These are phyloP conservation scores for Yamagishiella unicocca DNA, from an alignment of 139 green algal genomes.

Conservation along the genomic window DNA sequence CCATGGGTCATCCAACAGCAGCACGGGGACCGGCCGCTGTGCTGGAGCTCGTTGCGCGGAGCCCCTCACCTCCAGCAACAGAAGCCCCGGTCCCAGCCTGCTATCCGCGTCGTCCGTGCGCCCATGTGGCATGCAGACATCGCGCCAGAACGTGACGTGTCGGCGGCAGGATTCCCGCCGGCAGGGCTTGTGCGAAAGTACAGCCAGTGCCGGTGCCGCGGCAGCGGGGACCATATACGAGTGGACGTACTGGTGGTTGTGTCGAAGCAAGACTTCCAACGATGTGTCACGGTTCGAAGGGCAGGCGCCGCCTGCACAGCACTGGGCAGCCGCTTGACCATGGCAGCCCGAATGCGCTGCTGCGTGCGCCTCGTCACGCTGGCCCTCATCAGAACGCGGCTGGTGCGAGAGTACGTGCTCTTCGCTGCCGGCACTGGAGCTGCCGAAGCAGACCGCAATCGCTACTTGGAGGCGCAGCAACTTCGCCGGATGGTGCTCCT, in stretches of 20 bases:
- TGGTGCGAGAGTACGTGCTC: too few species aligned
- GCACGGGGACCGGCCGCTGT: background rate
- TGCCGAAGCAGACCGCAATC: background rate
- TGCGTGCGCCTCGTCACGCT: too few species aligned
- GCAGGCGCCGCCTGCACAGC: too few species aligned
- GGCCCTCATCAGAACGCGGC: too few species aligned
- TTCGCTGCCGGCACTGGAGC: too few species aligned
- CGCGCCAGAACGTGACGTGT: background rate
- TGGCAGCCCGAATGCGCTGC: too few species aligned
- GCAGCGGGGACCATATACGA: background rate
- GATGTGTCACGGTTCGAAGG: too few species aligned
- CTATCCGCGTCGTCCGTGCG: background rate
- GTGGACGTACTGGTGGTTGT: too few species aligned
- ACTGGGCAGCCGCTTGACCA: too few species aligned
- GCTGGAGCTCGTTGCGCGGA: too few species aligned
- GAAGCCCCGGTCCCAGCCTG: background rate
- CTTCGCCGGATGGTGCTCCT: too few species aligned
- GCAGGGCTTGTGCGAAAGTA: background rate
- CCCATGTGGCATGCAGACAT: background rate
- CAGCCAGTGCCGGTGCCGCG: background rate
- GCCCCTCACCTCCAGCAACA: background rate
- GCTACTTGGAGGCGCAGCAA: background rate
- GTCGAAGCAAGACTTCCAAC: too few species aligned
- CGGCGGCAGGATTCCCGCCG: background rate
- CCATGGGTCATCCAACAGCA: slow-evolving; percentile 2